Evolutionary conservation across 768 basidiomycete species (phyloP), one percentile per base, ranked within the genome.

Genomic region (Holtermannia corniformis): DNA sequence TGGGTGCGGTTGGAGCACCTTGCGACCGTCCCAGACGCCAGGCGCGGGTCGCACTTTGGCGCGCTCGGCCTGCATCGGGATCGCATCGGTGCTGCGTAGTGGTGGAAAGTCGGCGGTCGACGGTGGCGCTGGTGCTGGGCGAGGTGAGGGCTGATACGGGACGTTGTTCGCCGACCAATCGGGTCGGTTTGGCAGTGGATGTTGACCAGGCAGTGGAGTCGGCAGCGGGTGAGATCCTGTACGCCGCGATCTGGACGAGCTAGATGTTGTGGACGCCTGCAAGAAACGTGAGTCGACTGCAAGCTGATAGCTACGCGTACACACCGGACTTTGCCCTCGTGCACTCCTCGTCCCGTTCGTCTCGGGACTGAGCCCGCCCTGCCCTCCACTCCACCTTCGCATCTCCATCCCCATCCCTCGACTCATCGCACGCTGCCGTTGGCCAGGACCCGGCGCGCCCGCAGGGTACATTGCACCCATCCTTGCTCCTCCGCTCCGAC

Each of bases 121-220:
- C 1, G 58, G 51, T 24, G 45, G 49, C 21, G 37, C 41, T 10
- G 42, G 22, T 2, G 23, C 27, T 12, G 62, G 61, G 22, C 59
- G 25, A 14, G 64, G 60, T 23, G 62, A 60, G 10, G 65, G 65
- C 40, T 64, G 61, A 52, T 67, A 67, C 49, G 56, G 63, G 13
- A 67, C 54, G 44, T 67, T 64, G 43, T 64, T 61, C 4, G 62
- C 61, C 13, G 66, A 57, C 66, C 66, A 68, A 40, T 68, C 64
- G 20, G 66, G 66, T 41, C 59, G 47, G n/a, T 59, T 55, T 21
- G 66, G 66, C 7, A 68, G 50, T 14, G 57, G 66, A 44, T 63
- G 61, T 50, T 67, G 61, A 16, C 52, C 45, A 1, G 63, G 50
- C n/a, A 52, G 19, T 14, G 60, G 61, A 26, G 46, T 42, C 16